Percentiles rank a stretch among this genome's conserved stretches.
Conservation (phyloP, 805 yeast genomes). For the Nakazawaea molendinolei region DNA sequence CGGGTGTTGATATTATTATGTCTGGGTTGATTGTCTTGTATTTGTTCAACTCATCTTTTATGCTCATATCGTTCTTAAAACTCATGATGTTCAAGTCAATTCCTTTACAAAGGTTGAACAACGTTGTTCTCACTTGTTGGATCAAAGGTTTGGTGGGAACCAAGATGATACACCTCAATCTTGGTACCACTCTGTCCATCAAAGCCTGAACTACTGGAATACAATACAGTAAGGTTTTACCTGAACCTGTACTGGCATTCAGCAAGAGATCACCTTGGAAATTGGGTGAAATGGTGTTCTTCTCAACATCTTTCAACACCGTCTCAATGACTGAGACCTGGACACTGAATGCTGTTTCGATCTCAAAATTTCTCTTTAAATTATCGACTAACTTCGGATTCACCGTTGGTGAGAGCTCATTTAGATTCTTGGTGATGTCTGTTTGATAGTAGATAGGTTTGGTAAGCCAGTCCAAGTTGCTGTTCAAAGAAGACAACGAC, state of each 20-base stretch:
- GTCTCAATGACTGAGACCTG: constrained; percentile 63
- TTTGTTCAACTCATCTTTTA: constrained; percentile 55
- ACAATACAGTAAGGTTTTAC: constrained; percentile 86
- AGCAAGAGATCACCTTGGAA: constrained; percentile 73
- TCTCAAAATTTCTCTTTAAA: constrained; percentile 36
- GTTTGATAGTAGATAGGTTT: constrained; percentile 54
- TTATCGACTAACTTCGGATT: constrained; percentile 38
- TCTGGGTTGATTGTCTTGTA: constrained; percentile 50
- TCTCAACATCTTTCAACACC: constrained; percentile 35
- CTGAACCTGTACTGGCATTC: constrained; percentile 94
- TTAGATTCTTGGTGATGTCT: constrained; percentile 38
- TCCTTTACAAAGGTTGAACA: constrained; percentile 57
- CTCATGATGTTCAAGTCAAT: constrained; percentile 59
- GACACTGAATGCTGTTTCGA: constrained; percentile 63
- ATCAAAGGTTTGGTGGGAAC: constrained; percentile 90
- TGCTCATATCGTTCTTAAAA: constrained; percentile 45
- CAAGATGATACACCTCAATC: constrained; percentile 66
- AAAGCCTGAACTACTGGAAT: constrained; percentile 77
- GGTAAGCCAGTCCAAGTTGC: constrained; percentile 59
- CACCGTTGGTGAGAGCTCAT: constrained; percentile 35
- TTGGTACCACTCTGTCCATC: constrained; percentile 57
- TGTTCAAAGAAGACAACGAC: constrained; percentile 24
- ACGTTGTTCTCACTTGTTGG: constrained; percentile 67
- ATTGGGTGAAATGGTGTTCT: constrained; percentile 38
- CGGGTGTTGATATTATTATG: constrained; percentile 67